Evolutionary conservation across 306 rosid genomes (phyloP), one percentile per base, ranked within the genome.

Genomic region (Quercus variabilis): DNA sequence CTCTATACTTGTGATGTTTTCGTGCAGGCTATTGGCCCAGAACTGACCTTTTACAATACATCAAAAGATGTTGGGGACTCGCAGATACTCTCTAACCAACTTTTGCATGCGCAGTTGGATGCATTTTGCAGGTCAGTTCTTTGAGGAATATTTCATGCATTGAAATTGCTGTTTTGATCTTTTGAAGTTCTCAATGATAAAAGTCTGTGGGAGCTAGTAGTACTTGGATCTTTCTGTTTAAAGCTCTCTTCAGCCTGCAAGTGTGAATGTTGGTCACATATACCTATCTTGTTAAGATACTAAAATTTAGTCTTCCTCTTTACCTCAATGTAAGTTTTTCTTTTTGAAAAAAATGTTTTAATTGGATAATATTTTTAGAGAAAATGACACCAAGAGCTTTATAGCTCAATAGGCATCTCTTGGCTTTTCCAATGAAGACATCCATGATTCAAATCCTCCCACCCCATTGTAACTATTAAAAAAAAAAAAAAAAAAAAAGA

Each of bases 51-150:
- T 80, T 91, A 90, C 79, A 92, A 88, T 83, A 84, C 94, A 52
- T 89, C 99, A 38, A 86, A 87, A 82, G 90, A 90, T 83, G 87
- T 89, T 18, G 97, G 92, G 72, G 89, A 86, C 69, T 85, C 87
- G 35, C 82, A 64, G 65, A 59, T 85, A 78, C 90, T 91, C 78
- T 87, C 94, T 26, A 93, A 93, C 83, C 91, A 95, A 86, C 92
- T 95, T 82, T 80, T 95, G 83, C 97, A 91, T 76, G 96, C 91
- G 28, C 92, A 93, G 76, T 81, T 95, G 93, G 99, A 95, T 89
- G 92, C 89, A 74, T 92, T 89, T 85, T 90, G 92, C 91, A 91
- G 99, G 99, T 89, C 71, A 82, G 30, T 51, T 83, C 23, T 65
- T 71, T n/a, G 38, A 7, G 54, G 25, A 58, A 26, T 46, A 59